A percentile compares a stretch with the other conserved stretches of the same genome.
phyloP scores from a whole-genome alignment of 768 basidiomycete species.

The Suillus cothurnatus region DNA sequence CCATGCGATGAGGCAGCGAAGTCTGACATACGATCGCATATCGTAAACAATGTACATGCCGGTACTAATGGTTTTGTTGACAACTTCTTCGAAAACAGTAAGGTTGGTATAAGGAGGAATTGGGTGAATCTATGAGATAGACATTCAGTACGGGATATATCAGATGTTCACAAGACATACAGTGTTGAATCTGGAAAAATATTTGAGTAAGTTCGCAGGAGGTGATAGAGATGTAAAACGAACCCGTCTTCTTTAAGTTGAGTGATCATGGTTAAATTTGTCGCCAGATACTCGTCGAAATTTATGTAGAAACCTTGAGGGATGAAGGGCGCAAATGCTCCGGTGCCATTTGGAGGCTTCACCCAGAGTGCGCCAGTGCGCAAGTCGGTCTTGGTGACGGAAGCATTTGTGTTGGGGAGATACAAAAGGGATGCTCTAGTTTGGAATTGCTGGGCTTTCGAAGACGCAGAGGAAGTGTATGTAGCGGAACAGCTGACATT shows the following conservation, averaged over 20 bases:
- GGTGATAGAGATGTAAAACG: background rate
- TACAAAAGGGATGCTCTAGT: conserved; percentile 40
- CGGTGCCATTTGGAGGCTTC: conserved; percentile 31
- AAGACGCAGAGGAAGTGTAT: conserved; percentile 18
- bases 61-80: conserved; percentile 20
- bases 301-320: conserved; percentile 77
- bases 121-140: conserved; percentile 59
- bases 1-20: background rate
- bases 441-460: conserved; percentile 29
- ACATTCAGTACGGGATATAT: conserved; percentile 21
- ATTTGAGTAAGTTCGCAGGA: background rate
- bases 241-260: conserved; percentile 62
- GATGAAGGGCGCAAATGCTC: conserved; percentile 43
- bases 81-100: conserved; percentile 34
- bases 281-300: conserved; percentile 54
- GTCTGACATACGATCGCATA: conserved; percentile 57
- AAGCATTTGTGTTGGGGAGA: conserved; percentile 37
- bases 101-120: conserved; percentile 66
- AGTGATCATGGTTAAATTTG: conserved; percentile 54
- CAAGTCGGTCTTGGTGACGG: conserved; percentile 51
- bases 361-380: conserved; percentile 47
- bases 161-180: conserved; percentile 15
- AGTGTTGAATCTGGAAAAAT: conserved; percentile 20
- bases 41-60: conserved; percentile 74
- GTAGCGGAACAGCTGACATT: conserved; percentile 38